Conservation (phyloP, 352 stramenopile genomes). For the Pythium catenulatum region DNA sequence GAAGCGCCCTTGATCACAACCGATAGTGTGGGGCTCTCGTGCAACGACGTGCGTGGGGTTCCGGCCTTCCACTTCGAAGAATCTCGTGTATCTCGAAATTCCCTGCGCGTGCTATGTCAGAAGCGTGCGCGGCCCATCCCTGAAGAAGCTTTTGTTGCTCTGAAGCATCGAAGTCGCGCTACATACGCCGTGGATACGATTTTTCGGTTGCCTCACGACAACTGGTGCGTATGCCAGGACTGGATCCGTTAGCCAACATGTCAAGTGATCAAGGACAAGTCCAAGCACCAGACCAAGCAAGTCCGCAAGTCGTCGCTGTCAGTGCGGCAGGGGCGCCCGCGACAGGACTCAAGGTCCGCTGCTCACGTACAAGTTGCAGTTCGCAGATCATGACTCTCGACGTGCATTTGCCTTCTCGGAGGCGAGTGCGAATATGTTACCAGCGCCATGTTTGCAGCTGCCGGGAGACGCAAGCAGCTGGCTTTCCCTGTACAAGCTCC, state of each 20-base stretch:
- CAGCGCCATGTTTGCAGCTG: background rate
- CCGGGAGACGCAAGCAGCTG: background rate
- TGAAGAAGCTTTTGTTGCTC: background rate
- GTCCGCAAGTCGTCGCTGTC: background rate
- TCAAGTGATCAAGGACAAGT: background rate
- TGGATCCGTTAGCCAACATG: constrained; percentile 17
- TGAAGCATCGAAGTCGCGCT: background rate
- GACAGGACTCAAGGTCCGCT: background rate
- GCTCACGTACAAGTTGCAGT: background rate
- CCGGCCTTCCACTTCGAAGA: background rate
- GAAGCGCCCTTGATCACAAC: too few species aligned
- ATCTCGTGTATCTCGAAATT: background rate
- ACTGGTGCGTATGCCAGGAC: constrained; percentile 4
- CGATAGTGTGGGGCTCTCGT: background rate
- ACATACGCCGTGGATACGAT: background rate
- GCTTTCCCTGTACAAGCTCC: constrained; percentile 25
- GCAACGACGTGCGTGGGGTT: background rate
- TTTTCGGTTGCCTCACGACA: background rate
- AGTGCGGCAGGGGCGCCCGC: too few species aligned
- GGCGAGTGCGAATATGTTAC: background rate
- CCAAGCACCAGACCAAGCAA: background rate
- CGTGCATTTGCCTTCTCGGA: background rate
- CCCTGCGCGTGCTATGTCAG: background rate
- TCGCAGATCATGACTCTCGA: background rate
- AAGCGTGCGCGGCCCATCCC: background rate